Conservation (phyloP, 768 basidiomycete genomes). For the Lyophyllum decastes region DNA sequence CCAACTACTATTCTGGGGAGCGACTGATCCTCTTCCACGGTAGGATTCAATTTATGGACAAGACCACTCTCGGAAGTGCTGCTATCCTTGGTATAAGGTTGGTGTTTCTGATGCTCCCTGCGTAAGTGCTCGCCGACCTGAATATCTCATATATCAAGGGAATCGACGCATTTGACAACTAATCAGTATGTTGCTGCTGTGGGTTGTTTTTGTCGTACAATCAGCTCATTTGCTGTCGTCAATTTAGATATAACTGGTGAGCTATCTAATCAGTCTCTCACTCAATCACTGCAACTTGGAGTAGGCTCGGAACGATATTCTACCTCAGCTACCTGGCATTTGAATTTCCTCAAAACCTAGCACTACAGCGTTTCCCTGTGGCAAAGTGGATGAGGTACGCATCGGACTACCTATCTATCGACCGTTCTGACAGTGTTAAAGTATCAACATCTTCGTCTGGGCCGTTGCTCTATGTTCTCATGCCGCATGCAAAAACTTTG, state of each 20-base stretch:
- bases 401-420: background rate
- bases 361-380: conserved; percentile 71
- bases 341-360: conserved; percentile 75
- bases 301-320: conserved; percentile 75
- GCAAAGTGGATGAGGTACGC: conserved; percentile 79
- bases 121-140: background rate
- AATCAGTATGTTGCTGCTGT: conserved; percentile 50
- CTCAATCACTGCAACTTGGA: background rate
- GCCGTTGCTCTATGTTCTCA: conserved; percentile 58
- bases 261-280: background rate
- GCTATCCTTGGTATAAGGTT: conserved; percentile 74
- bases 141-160: conserved; percentile 40
- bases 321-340: conserved; percentile 72
- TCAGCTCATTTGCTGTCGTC: background rate
- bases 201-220: background rate
- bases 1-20: too few relatives aligned
- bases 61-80: conserved; percentile 67
- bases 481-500: conserved; percentile 73
- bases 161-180: conserved; percentile 61
- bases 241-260: conserved; percentile 65
- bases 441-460: conserved; percentile 71
- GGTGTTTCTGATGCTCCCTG: background rate
- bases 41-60: conserved; percentile 80
- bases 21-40: background rate
- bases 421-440: conserved; percentile 21